Percentiles rank a stretch among this genome's conserved stretches.
Evolutionary conservation across 306 rosid genomes (phyloP).

Genomic region (Castanopsis chinensis): DNA sequence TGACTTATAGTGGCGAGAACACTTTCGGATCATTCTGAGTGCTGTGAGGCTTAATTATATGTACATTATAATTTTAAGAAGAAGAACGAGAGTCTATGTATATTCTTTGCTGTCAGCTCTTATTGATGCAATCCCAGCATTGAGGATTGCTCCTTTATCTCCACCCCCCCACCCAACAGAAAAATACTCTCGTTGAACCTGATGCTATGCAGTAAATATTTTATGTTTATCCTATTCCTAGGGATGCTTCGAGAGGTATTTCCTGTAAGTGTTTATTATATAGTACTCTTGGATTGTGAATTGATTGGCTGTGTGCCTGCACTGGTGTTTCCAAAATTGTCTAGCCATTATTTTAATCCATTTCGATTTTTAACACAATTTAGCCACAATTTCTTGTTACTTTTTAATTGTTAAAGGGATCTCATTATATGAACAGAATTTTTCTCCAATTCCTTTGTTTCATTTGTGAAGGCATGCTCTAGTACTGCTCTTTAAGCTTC

Average conservation of each 20-base stretch:
- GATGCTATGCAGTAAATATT: constrained; percentile 16
- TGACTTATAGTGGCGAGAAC: constrained; percentile 94
- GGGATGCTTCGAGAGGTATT: background rate
- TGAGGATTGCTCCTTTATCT: background rate
- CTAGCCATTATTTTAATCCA: background rate
- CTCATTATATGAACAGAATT: no score
- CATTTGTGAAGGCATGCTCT: constrained; percentile 55
- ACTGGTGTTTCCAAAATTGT: background rate
- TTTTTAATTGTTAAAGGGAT: no score
- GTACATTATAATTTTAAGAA: constrained; percentile 11
- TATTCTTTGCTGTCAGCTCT: constrained; percentile 20
- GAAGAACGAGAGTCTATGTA: constrained; percentile 14
- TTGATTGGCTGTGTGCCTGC: background rate
- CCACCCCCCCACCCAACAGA: no score
- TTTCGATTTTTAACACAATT: no score
- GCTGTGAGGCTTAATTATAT: constrained; percentile 1
- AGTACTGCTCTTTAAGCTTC: constrained; percentile 65
- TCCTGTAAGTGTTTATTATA: background rate
- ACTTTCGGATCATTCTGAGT: constrained; percentile 54
- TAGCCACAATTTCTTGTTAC: no score
- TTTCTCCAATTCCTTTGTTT: constrained; percentile 41
- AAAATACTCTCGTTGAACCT: background rate
- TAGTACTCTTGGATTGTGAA: background rate
- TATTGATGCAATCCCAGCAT: constrained; percentile 3
- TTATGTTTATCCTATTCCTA: constrained; percentile 1